Percentiles rank a stretch among this genome's conserved stretches.
Conservation (phyloP, 257 asterid genomes). For the Scutellaria baicalensis region DNA sequence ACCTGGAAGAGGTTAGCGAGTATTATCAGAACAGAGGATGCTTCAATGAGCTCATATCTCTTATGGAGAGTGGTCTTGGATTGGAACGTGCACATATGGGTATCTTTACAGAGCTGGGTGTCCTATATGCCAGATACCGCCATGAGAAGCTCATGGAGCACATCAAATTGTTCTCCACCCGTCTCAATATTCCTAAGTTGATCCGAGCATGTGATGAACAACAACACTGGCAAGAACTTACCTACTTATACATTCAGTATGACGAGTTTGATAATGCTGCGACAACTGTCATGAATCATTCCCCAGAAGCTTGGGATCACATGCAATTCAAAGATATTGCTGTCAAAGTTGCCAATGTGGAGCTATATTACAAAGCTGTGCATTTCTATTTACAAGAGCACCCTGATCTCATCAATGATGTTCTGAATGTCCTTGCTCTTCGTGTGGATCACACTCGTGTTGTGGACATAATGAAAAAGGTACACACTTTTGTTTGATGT, state of each 20-base stretch:
- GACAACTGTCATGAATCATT: slow-evolving; percentile 98
- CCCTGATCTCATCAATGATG: slow-evolving; percentile 88
- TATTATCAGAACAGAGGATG: slow-evolving; percentile 97
- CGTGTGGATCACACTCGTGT: slow-evolving; percentile 93
- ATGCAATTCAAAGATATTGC: slow-evolving; percentile 97
- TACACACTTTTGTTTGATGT: slow-evolving; percentile 14
- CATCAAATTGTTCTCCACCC: slow-evolving; percentile 91
- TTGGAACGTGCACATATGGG: slow-evolving; percentile 99
- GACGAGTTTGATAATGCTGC: slow-evolving; percentile 99
- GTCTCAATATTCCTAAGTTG: slow-evolving; percentile 96
- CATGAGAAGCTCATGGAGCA: slow-evolving; percentile 99
- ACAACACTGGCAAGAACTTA: slow-evolving; percentile 98
- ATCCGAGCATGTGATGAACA: slow-evolving; percentile 99
- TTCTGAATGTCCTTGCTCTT: slow-evolving; percentile 89
- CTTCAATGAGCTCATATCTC: slow-evolving; percentile 93
- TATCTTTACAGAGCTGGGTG: slow-evolving; percentile 96
- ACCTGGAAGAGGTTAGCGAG: slow-evolving; percentile 98
- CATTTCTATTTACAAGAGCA: slow-evolving; percentile 99
- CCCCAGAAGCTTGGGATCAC: slow-evolving; percentile 99
- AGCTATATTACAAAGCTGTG: slow-evolving; percentile 98
- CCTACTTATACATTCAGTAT: slow-evolving; percentile 86
- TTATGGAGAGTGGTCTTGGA: slow-evolving; percentile 99
- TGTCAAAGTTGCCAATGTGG: slow-evolving; percentile 98
- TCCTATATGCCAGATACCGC: slow-evolving; percentile 96
- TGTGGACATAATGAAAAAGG: slow-evolving; percentile 95